Evolutionary conservation across 495 filamentous ascomycete genomes (phyloP).

Genomic region (Xylaria bambusicola): DNA sequence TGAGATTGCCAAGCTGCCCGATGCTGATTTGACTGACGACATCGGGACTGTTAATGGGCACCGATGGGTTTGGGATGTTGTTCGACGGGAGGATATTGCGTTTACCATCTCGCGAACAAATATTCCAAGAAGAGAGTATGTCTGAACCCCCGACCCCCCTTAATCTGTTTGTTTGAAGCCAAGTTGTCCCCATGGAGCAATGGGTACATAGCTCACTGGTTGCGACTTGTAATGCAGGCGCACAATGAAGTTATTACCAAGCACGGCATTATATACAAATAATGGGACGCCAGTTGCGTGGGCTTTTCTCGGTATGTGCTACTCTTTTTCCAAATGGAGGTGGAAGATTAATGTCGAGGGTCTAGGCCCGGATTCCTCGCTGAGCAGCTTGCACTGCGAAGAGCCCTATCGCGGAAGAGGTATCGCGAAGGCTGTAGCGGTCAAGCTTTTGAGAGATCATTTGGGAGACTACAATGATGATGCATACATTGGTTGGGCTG

Average conservation of each 20-base stretch:
- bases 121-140: slow-evolving; percentile 40
- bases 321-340: background rate
- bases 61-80: slow-evolving; percentile 42
- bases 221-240: slow-evolving; percentile 27
- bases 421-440: slow-evolving; percentile 46
- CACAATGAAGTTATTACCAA: slow-evolving; percentile 40
- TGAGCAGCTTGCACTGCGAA: slow-evolving; percentile 33
- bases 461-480: slow-evolving; percentile 40
- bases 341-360: background rate
- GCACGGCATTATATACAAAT: slow-evolving; percentile 34
- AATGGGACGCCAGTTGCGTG: slow-evolving; percentile 45
- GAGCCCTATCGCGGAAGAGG: slow-evolving; percentile 45
- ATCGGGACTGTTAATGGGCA: slow-evolving; percentile 22
- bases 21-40: slow-evolving; percentile 3
- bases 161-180: too few relatives aligned
- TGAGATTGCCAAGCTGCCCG: slow-evolving; percentile 30
- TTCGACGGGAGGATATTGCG: slow-evolving; percentile 34
- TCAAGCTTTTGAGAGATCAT: slow-evolving; percentile 43
- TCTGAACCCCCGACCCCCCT: background rate
- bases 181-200: background rate
- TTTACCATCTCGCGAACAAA: slow-evolving; percentile 36
- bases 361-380: slow-evolving; percentile 29
- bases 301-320: slow-evolving; percentile 40
- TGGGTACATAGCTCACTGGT: background rate
- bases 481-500: slow-evolving; percentile 39